Conservation (phyloP, 208 protist species). For the Zelonia costaricensis region DNA sequence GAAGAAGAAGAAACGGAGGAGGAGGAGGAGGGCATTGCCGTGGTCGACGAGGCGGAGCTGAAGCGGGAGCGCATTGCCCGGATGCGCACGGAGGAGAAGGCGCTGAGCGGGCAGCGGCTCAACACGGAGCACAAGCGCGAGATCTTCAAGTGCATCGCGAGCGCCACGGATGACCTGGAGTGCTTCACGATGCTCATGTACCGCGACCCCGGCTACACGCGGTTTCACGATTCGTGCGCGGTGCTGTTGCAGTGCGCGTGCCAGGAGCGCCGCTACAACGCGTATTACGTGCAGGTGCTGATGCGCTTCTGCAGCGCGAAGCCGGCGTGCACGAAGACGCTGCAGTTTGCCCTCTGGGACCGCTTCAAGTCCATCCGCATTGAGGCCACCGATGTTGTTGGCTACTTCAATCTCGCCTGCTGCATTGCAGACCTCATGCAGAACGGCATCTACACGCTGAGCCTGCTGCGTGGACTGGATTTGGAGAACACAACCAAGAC, state of each 20-base stretch:
- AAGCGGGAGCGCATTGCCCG: slow-evolving; percentile 42
- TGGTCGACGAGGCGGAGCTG: slow-evolving; percentile 29
- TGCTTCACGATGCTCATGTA: slow-evolving; percentile 82
- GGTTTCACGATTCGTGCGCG: slow-evolving; percentile 60
- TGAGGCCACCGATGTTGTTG: slow-evolving; percentile 51
- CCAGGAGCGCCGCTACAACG: slow-evolving; percentile 73
- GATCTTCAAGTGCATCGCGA: slow-evolving; percentile 63
- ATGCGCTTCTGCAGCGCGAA: slow-evolving; percentile 74
- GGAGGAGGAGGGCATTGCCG: slow-evolving; percentile 21
- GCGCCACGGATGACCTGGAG: slow-evolving; percentile 74
- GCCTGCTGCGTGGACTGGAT: slow-evolving; percentile 83
- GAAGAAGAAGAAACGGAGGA: slow-evolving; percentile 5
- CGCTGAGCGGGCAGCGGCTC: slow-evolving; percentile 66
- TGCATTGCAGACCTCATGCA: slow-evolving; percentile 56
- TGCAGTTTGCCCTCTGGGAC: slow-evolving; percentile 88
- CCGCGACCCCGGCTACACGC: slow-evolving; percentile 65
- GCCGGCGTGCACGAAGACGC: slow-evolving; percentile 50
- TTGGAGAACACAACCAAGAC: slow-evolving; percentile 75
- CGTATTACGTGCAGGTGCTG: slow-evolving; percentile 72
- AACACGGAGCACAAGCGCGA: slow-evolving; percentile 79
- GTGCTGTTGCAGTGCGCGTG: slow-evolving; percentile 74
- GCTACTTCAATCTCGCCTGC: slow-evolving; percentile 77
- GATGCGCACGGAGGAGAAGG: slow-evolving; percentile 66
- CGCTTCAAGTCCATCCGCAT: slow-evolving; percentile 78
- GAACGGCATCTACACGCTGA: slow-evolving; percentile 55